These are phyloP conservation scores for Fusarium anthophilum DNA, from an alignment of 2,329 filamentous ascomycete genomes.

Conservation along the genomic window DNA sequence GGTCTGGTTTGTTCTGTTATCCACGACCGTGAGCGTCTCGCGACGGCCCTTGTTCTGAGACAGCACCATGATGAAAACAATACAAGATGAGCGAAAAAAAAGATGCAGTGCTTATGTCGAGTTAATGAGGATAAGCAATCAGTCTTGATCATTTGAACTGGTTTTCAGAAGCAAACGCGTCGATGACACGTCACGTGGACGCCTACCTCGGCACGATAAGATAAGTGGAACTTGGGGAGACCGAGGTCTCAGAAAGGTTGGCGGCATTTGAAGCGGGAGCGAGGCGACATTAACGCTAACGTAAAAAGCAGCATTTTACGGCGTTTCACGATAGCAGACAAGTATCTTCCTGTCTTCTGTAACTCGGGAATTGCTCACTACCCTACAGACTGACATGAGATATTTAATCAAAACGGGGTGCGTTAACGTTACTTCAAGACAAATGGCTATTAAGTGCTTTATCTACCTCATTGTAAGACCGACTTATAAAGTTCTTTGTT, in stretches of 20 bases:
- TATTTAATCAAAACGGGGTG: no score
- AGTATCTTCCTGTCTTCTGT: background rate
- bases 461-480: no score
- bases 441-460: no score
- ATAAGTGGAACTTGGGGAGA: background rate
- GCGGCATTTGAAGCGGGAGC: background rate
- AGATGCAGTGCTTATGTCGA: background rate
- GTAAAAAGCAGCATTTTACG: no score
- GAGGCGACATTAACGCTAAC: background rate
- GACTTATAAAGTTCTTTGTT: no score
- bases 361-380: background rate
- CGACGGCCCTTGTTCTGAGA: conserved; percentile 15
- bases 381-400: background rate
- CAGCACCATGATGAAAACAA: background rate
- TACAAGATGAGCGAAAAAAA: background rate
- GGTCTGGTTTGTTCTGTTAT: conserved; percentile 59
- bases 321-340: accelerated
- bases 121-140: background rate
- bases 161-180: conserved; percentile 12
- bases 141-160: background rate
- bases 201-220: conserved; percentile 3
- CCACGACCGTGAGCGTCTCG: conserved; percentile 54
- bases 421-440: no score
- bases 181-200: background rate
- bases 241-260: background rate